Conservation (phyloP, 2,329 filamentous ascomycete genomes). For the Penicillium sp. region DNA sequence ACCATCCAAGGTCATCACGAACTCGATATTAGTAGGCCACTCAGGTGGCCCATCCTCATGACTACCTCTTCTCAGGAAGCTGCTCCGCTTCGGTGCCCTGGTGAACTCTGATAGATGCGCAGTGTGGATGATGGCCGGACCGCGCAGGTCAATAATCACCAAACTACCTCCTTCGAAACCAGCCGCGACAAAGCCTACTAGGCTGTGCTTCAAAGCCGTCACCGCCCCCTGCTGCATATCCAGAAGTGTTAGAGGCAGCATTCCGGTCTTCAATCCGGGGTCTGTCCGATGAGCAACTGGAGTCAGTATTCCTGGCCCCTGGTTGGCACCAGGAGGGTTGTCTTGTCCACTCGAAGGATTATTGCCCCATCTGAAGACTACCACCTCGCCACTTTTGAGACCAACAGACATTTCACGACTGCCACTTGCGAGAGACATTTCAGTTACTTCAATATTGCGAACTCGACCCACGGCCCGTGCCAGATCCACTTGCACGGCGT, state of each 20-base stretch:
- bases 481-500: constrained; percentile 78
- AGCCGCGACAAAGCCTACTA: constrained; percentile 84
- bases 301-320: constrained; percentile 65
- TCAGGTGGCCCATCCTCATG: constrained; percentile 53
- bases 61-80: constrained; percentile 57
- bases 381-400: constrained; percentile 73
- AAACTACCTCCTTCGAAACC: constrained; percentile 80
- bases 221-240: constrained; percentile 79
- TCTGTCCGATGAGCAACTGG: constrained; percentile 71
- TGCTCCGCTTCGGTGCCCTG: constrained; percentile 69
- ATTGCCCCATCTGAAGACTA: constrained; percentile 80
- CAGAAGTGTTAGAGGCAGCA: constrained; percentile 74
- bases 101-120: constrained; percentile 66
- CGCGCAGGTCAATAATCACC: constrained; percentile 79
- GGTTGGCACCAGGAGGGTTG: constrained; percentile 48
- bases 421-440: constrained; percentile 72
- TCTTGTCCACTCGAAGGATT: constrained; percentile 69
- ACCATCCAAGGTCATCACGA: constrained; percentile 89
- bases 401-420: constrained; percentile 84
- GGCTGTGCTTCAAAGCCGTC: constrained; percentile 74
- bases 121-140: constrained; percentile 76
- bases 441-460: constrained; percentile 68
- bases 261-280: constrained; percentile 66
- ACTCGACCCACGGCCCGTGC: constrained; percentile 74
- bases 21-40: constrained; percentile 77